A percentile compares a stretch with the other conserved stretches of the same genome.
These are phyloP conservation scores for Tubosaeta brunneosetosa DNA, from an alignment of 768 basidiomycete species.

Conservation along the genomic window DNA sequence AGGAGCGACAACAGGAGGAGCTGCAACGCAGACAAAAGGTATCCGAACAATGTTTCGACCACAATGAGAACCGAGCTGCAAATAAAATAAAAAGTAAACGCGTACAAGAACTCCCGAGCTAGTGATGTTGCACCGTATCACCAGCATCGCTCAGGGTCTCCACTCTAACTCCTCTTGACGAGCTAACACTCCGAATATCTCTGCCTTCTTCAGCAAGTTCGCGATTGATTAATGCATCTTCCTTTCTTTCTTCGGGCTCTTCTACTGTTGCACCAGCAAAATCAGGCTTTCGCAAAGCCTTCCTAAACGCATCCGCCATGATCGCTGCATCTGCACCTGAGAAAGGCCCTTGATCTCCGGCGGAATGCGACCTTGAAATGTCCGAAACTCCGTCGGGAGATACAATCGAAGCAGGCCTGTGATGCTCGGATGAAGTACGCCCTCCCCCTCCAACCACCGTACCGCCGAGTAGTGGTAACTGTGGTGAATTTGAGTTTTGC, in stretches of 20 bases:
- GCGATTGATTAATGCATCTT: conserved; percentile 48
- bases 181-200: conserved; percentile 79
- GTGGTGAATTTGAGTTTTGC: conserved; percentile 38
- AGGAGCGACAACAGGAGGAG: conserved; percentile 28
- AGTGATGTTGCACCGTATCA: conserved; percentile 45
- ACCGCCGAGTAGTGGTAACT: conserved; percentile 45
- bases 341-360: conserved; percentile 66
- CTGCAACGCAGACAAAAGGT: conserved; percentile 28
- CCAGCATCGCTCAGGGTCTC: conserved; percentile 60
- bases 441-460: conserved; percentile 30
- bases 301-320: conserved; percentile 89
- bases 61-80: conserved; percentile 31
- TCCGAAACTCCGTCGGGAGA: conserved; percentile 74
- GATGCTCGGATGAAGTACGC: conserved; percentile 30
- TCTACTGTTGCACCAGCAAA: conserved; percentile 68
- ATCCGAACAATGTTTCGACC: conserved; percentile 32
- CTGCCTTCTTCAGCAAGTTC: conserved; percentile 88
- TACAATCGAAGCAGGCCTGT: conserved; percentile 37
- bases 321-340: conserved; percentile 85
- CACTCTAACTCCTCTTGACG: conserved; percentile 73
- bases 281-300: conserved; percentile 84
- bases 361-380: conserved; percentile 55
- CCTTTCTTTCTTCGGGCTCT: conserved; percentile 46
- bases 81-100: conserved; percentile 34
- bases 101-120: conserved; percentile 34